Conservation (phyloP, 2,329 filamentous ascomycete species). For the Cladosporium oxysporum region DNA sequence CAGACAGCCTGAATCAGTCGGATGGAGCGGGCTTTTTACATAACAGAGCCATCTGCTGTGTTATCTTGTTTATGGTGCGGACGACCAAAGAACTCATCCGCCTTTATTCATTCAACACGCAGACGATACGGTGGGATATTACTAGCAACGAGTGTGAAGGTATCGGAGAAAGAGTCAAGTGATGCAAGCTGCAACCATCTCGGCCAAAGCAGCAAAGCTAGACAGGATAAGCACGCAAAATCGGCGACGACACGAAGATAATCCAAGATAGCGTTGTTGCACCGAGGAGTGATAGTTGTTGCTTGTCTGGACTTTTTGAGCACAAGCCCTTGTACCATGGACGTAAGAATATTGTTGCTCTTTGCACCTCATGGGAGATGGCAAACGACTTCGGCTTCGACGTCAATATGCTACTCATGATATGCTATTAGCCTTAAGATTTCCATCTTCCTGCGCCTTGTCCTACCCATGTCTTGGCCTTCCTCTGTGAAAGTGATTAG, state of each 20-base stretch:
- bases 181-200: not conserved
- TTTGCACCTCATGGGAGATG: not conserved
- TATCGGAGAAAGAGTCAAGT: not conserved
- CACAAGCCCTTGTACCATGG: not conserved
- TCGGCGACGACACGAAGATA: not conserved
- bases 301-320: not conserved
- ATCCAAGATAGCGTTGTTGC: not conserved
- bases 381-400: not conserved
- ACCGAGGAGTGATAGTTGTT: not conserved
- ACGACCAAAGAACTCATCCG: not conserved
- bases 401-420: not conserved
- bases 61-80: not conserved
- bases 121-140: not conserved
- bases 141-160: not conserved
- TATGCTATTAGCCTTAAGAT: not conserved
- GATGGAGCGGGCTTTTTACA: not conserved
- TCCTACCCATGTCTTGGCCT: not conserved
- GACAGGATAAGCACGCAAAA: not conserved
- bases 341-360: not conserved
- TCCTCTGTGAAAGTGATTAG: not conserved
- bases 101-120: not conserved
- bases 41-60: not conserved
- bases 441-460: not conserved
- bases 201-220: not conserved
- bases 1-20: not conserved